A percentile compares a stretch with the other conserved stretches of the same genome.
Evolutionary conservation across 139 green algal species (phyloP).

Genomic region (Astrephomene gubernaculifera): DNA sequence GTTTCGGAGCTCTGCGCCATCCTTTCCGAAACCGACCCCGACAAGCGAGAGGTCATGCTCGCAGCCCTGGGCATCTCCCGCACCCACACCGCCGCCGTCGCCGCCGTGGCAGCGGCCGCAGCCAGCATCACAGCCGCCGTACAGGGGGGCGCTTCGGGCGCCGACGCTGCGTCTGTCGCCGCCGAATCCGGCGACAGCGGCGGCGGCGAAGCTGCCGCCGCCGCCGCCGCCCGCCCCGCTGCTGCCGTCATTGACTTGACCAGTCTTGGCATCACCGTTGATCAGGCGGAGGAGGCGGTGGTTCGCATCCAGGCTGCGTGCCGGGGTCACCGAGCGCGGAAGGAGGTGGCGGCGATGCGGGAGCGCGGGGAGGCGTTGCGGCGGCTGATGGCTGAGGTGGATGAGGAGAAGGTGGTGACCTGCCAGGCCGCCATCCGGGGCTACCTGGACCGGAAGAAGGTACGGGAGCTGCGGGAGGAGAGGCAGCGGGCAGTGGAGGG

Average conservation of each 20-base stretch:
- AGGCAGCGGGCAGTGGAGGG: too few relatives aligned
- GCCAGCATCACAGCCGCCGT: background rate
- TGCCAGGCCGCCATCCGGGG: constrained; percentile 47
- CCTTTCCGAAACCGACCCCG: constrained; percentile 13
- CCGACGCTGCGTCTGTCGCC: background rate
- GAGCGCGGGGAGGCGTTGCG: constrained; percentile 10
- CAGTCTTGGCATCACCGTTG: constrained; percentile 3
- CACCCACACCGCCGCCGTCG: constrained; percentile 1
- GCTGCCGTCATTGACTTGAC: background rate
- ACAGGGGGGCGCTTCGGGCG: background rate
- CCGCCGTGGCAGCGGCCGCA: background rate
- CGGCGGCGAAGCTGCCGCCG: background rate
- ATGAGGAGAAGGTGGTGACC: constrained; percentile 26
- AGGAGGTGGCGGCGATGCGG: constrained; percentile 51
- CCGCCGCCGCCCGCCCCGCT: background rate
- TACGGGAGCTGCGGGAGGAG: background rate
- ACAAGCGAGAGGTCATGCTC: constrained; percentile 24
- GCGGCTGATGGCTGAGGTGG: constrained; percentile 2
- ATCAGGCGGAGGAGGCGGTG: constrained; percentile 35
- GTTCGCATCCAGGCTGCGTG: constrained; percentile 46
- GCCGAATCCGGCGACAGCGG: background rate
- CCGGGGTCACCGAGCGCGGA: constrained; percentile 33
- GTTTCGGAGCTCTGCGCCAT: constrained; percentile 31
- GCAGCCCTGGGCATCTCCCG: background rate
- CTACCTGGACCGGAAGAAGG: constrained; percentile 41